Percentiles rank a stretch among this genome's conserved stretches.
phyloP scores from a whole-genome alignment of 495 filamentous ascomycete species.

The Neurospora sp. region DNA sequence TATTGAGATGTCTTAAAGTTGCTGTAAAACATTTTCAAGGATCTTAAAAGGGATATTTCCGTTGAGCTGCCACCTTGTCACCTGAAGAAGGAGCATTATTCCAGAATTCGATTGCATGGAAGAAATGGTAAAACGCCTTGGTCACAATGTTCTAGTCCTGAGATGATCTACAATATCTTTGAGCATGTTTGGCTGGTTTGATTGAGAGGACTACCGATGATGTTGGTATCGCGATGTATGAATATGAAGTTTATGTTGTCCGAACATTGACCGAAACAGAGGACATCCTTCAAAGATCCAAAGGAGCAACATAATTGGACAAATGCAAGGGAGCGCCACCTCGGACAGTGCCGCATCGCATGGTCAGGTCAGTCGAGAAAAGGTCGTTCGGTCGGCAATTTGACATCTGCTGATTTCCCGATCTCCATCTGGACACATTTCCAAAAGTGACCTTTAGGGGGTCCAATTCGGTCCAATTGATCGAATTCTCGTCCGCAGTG shows the following conservation, averaged over 20 bases:
- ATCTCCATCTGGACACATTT: neutral
- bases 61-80: neutral
- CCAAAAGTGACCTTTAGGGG: neutral
- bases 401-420: neutral
- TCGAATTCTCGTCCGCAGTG: neutral
- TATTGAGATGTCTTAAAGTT: neutral
- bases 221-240: neutral
- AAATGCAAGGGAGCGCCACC: neutral
- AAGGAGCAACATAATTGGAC: neutral
- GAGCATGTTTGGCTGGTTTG: too few relatives aligned
- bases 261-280: neutral
- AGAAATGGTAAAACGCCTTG: neutral
- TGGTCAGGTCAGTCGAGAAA: neutral
- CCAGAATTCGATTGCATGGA: neutral
- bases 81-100: neutral
- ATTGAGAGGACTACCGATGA: neutral
- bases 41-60: neutral
- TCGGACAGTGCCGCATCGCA: neutral
- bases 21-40: neutral
- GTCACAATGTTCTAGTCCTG: neutral
- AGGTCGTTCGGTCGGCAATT: neutral
- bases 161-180: too few relatives aligned
- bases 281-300: neutral
- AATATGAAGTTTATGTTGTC: neutral
- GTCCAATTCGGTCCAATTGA: neutral